Conservation (phyloP, 176 grass and related monocot genomes). For the Musa troglodytarum region DNA sequence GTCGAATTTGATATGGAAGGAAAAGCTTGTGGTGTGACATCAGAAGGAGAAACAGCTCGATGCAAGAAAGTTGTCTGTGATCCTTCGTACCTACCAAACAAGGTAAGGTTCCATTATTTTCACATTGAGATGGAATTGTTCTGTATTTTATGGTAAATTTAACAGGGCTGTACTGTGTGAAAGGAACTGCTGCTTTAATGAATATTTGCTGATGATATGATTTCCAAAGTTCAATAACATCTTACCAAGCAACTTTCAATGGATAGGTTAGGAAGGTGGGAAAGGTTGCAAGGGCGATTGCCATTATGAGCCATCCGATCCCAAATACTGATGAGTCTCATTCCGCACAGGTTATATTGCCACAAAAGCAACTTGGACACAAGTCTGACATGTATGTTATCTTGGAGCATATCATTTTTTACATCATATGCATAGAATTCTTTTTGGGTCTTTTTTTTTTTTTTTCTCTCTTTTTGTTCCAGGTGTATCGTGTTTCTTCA, state of each 20-base stretch:
- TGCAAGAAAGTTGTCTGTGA: conserved; percentile 92
- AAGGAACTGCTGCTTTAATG: too few species aligned
- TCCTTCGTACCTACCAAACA: conserved; percentile 74
- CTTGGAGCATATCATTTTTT: conserved; percentile 1
- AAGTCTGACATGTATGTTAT: conserved; percentile 75
- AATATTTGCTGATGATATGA: too few species aligned
- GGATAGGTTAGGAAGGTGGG: conserved; percentile 71
- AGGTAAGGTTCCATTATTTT: conserved; percentile 33
- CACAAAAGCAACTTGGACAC: conserved; percentile 88
- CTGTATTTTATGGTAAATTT: not conserved
- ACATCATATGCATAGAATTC: not conserved
- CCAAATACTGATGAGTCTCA: conserved; percentile 76
- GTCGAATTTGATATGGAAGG: conserved; percentile 91
- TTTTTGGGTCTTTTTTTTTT: not conserved
- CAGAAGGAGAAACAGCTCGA: conserved; percentile 85
- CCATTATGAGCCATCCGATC: conserved; percentile 88
- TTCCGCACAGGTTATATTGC: conserved; percentile 83
- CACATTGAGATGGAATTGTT: not conserved
- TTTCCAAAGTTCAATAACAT: not conserved
- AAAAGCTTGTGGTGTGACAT: conserved; percentile 91
- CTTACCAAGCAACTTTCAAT: not conserved
- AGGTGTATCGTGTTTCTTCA: not conserved
- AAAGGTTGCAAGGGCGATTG: conserved; percentile 70
- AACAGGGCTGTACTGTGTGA: too few species aligned
- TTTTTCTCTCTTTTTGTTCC: conserved; percentile 7